A percentile compares a stretch with the other conserved stretches of the same genome.
Conservation (phyloP, 345 rosid species). For the Capsella bursapastoris region DNA sequence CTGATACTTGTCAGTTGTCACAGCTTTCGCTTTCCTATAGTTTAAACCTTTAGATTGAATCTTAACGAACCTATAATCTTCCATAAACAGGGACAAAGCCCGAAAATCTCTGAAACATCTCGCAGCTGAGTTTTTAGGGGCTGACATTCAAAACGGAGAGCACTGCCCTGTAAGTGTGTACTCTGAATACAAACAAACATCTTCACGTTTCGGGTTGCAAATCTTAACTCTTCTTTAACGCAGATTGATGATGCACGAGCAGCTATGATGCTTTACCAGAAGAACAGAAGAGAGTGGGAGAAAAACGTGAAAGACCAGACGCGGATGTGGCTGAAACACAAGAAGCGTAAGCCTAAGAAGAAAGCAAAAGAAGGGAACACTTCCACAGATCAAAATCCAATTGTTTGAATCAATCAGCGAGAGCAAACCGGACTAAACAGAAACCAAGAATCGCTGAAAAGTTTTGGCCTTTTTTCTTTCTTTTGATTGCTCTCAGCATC, state of each 20-base stretch:
- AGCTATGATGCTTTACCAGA: constrained; percentile 86
- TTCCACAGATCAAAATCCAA: constrained; percentile 1
- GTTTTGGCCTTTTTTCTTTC: constrained; percentile 19
- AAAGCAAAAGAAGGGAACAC: constrained; percentile 46
- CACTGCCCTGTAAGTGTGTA: constrained; percentile 82
- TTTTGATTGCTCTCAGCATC: background rate
- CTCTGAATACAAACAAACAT: constrained; percentile 17
- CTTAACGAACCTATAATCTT: background rate
- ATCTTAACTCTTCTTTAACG: background rate
- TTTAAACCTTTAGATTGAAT: background rate
- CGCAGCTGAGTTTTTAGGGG: constrained; percentile 82
- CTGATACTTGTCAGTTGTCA: constrained; percentile 9
- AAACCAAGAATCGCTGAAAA: constrained; percentile 15
- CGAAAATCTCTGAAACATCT: constrained; percentile 81
- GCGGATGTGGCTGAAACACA: constrained; percentile 63
- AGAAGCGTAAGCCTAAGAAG: constrained; percentile 71
- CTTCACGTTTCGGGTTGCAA: background rate
- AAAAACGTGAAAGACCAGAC: constrained; percentile 60
- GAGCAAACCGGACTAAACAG: constrained; percentile 4
- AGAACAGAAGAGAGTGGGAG: constrained; percentile 79
- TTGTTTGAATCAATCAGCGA: constrained; percentile 28
- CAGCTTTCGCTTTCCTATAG: constrained; percentile 8
- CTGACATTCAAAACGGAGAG: constrained; percentile 88
- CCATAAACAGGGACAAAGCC: constrained; percentile 58
- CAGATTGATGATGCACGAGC: constrained; percentile 91